Evolutionary conservation across 148 eudicot species (phyloP).

Genomic region (Silene conica): DNA sequence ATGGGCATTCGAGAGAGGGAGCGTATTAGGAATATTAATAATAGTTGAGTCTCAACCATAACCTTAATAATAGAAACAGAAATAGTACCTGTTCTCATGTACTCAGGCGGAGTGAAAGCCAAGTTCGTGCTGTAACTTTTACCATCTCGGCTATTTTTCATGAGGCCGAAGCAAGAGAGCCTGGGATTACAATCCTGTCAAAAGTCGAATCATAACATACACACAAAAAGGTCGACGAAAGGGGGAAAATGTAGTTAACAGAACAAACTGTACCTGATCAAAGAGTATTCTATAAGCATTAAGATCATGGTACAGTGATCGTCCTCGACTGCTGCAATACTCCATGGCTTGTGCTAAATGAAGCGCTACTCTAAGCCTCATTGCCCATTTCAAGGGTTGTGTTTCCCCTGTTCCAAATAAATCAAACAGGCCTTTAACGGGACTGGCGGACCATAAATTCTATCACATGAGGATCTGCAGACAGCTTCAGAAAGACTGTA

Average conservation of each 20-base stretch:
- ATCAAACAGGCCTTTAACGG: background rate
- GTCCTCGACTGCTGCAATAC: conserved; percentile 75
- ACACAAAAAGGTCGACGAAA: conserved; percentile 8
- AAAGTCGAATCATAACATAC: conserved; percentile 27
- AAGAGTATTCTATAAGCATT: conserved; percentile 79
- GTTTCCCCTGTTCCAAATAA: conserved; percentile 54
- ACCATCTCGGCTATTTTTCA: conserved; percentile 93
- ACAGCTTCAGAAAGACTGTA: background rate
- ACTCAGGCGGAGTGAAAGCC: conserved; percentile 94
- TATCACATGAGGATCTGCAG: no score
- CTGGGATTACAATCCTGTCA: conserved; percentile 83
- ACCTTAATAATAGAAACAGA: no score
- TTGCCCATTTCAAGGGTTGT: conserved; percentile 83
- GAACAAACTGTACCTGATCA: conserved; percentile 47
- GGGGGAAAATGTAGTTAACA: background rate
- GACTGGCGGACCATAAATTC: background rate
- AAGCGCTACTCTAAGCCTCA: conserved; percentile 76
- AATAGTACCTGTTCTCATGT: conserved; percentile 74
- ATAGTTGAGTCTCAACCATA: no score
- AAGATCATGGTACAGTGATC: conserved; percentile 81
- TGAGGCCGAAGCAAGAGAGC: conserved; percentile 89
- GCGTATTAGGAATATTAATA: no score
- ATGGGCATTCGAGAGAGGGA: no score
- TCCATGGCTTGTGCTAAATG: conserved; percentile 87
- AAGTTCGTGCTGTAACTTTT: conserved; percentile 87